Evolutionary conservation across 192 early-diverging fungal genomes (phyloP).

Genomic region (Gaertneriomyces sp.): DNA sequence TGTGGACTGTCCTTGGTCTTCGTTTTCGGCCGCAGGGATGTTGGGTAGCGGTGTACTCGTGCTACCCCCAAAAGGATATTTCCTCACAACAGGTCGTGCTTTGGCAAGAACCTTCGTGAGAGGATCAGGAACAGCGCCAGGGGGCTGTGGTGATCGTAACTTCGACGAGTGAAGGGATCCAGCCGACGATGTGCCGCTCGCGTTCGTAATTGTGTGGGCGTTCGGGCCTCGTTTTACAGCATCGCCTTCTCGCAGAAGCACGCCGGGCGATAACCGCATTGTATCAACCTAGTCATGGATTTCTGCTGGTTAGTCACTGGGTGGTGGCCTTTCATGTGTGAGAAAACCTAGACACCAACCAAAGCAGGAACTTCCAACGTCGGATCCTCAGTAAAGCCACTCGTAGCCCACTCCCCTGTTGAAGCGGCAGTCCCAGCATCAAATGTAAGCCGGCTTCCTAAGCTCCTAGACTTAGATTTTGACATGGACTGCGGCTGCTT

Average conservation of each 20-base stretch:
- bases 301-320: too few species aligned
- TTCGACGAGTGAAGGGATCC: not conserved
- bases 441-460: not conserved
- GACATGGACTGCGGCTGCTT: not conserved
- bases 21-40: too few species aligned
- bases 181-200: not conserved
- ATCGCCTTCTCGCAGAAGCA: constrained; percentile 44
- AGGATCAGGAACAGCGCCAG: constrained; percentile 11
- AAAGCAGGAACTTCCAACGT: constrained; percentile 26
- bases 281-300: constrained; percentile 37
- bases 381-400: constrained; percentile 38
- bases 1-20: too few species aligned
- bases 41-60: too few species aligned
- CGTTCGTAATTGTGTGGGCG: not conserved
- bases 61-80: too few species aligned
- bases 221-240: constrained; percentile 37
- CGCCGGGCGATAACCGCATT: constrained; percentile 45
- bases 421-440: too few species aligned
- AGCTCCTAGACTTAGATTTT: not conserved
- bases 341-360: not conserved
- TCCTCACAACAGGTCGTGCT: constrained; percentile 4
- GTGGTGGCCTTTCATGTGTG: not conserved
- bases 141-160: not conserved
- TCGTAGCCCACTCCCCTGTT: not conserved
- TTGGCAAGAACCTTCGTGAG: constrained; percentile 17